phyloP scores from a whole-genome alignment of 2,329 filamentous ascomycete genomes.

The Aciculosporium take region DNA sequence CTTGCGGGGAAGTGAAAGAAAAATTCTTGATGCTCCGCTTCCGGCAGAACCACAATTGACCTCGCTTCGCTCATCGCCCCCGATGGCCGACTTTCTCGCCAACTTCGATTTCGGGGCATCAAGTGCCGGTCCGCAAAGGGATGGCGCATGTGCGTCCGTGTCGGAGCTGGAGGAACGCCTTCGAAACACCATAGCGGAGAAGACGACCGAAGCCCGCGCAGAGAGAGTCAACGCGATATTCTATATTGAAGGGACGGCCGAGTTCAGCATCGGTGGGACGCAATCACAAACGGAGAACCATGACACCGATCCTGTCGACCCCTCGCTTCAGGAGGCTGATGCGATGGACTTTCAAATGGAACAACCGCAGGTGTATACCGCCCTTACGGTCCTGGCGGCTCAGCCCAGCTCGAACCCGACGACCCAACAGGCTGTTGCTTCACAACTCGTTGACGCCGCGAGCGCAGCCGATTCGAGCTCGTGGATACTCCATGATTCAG shows the following conservation, averaged over 20 bases:
- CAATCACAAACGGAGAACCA: slow-evolving; percentile 22
- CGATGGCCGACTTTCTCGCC: slow-evolving; percentile 25
- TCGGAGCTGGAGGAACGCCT: slow-evolving; percentile 35
- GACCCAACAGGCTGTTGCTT: slow-evolving; percentile 34
- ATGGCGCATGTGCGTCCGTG: slow-evolving; percentile 18
- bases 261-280: slow-evolving; percentile 26
- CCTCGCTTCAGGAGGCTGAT: slow-evolving; percentile 17
- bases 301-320: slow-evolving; percentile 19
- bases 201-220: slow-evolving; percentile 32
- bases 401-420: slow-evolving; percentile 34
- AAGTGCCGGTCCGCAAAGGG: slow-evolving; percentile 11
- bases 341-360: slow-evolving; percentile 7
- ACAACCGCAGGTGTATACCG: slow-evolving; percentile 25
- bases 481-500: slow-evolving; percentile 33
- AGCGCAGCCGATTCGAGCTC: slow-evolving; percentile 31
- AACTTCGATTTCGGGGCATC: slow-evolving; percentile 19
- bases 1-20: too few species aligned
- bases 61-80: not conserved
- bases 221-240: slow-evolving; percentile 34
- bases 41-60: not conserved
- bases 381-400: slow-evolving; percentile 31
- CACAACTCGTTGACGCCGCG: slow-evolving; percentile 31
- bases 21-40: not conserved
- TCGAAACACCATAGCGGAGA: slow-evolving; percentile 24
- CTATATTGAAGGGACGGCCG: slow-evolving; percentile 29